A percentile compares a stretch with the other conserved stretches of the same genome.
Conservation (phyloP, 345 rosid species). For the Balakata baccata region DNA sequence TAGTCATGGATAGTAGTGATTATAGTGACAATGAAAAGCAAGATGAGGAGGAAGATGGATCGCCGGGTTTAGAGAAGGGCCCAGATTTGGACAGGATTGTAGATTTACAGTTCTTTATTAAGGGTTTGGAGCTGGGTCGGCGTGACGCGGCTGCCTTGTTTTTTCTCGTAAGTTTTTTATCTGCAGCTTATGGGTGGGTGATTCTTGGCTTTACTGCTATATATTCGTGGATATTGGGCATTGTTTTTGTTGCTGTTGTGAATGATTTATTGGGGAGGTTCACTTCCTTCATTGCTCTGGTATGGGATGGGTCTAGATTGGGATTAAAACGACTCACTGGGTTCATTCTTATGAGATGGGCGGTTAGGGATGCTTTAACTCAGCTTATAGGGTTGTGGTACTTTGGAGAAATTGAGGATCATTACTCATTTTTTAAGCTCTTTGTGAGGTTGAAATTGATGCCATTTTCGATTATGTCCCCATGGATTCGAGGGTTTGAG, state of each 20-base stretch:
- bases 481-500: constrained; percentile 78
- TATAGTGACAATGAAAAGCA: constrained; percentile 21
- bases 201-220: constrained; percentile 79
- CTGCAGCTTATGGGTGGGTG: constrained; percentile 92
- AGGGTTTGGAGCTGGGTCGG: constrained; percentile 64
- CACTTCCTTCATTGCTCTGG: constrained; percentile 46
- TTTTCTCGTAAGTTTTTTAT: constrained; percentile 64
- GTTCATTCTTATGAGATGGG: constrained; percentile 84
- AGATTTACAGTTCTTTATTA: constrained; percentile 60
- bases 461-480: constrained; percentile 83
- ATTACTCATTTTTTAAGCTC: constrained; percentile 73
- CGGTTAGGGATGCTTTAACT: constrained; percentile 79
- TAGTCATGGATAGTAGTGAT: background rate
- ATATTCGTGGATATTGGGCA: constrained; percentile 73
- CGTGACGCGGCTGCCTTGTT: constrained; percentile 69
- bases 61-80: constrained; percentile 21
- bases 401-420: constrained; percentile 87
- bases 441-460: constrained; percentile 83
- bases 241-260: constrained; percentile 63
- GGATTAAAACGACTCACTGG: constrained; percentile 80
- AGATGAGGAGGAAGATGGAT: constrained; percentile 16
- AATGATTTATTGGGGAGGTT: constrained; percentile 64
- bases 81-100: constrained; percentile 39
- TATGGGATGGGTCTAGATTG: constrained; percentile 73
- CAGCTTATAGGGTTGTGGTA: constrained; percentile 86